phyloP scores from a whole-genome alignment of 139 green algal species.

The Chlorella ohadii region DNA sequence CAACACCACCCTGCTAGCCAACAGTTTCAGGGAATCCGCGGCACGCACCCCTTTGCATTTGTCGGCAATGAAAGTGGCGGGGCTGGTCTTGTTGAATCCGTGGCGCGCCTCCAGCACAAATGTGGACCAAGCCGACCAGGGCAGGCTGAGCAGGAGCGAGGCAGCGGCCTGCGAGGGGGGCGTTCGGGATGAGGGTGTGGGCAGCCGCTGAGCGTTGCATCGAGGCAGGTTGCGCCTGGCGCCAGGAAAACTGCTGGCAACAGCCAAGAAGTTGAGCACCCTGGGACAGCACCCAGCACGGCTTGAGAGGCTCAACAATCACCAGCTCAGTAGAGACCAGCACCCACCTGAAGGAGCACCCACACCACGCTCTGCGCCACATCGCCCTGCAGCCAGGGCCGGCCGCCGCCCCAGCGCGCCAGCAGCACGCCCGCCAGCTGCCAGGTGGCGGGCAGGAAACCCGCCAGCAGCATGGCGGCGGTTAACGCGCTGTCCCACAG shows the following conservation, averaged over 20 bases:
- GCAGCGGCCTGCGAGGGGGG: constrained; percentile 22
- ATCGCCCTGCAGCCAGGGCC: constrained; percentile 35
- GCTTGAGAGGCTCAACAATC: too few species aligned
- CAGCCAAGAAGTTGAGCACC: too few species aligned
- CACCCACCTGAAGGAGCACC: constrained; percentile 52
- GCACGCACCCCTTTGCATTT: constrained; percentile 62
- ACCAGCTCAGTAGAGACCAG: constrained; percentile 18
- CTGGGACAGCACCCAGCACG: too few species aligned
- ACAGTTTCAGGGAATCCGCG: too few species aligned
- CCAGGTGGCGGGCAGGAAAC: constrained; percentile 47
- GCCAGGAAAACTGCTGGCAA: too few species aligned
- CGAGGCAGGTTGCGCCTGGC: too few species aligned
- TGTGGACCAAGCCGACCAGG: constrained; percentile 81
- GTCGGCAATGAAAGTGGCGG: constrained; percentile 77
- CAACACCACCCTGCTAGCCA: too few species aligned
- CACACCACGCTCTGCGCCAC: constrained; percentile 66
- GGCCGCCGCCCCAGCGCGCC: not conserved
- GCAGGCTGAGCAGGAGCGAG: constrained; percentile 57
- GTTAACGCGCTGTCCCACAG: constrained; percentile 50
- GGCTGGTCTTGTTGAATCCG: constrained; percentile 94
- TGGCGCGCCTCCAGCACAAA: constrained; percentile 86
- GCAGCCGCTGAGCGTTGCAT: too few species aligned
- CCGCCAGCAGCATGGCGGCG: constrained; percentile 15
- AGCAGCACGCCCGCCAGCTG: constrained; percentile 1
- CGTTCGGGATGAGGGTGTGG: too few species aligned